phyloP scores from a whole-genome alignment of 2,329 filamentous ascomycete genomes.

The Podosphaera fusca region DNA sequence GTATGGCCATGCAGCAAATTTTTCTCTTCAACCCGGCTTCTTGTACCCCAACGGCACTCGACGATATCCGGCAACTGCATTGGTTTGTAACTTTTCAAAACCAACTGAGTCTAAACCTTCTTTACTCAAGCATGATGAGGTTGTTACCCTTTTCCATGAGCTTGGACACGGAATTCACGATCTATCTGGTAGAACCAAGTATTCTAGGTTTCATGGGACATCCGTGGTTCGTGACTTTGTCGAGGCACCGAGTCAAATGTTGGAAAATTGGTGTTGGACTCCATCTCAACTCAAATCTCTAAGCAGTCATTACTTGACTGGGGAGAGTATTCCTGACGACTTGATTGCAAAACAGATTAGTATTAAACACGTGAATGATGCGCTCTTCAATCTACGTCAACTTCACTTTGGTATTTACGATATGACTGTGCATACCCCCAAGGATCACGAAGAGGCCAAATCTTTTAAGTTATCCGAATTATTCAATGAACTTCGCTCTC shows the following conservation, averaged over 20 bases:
- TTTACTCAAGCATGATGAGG: constrained; percentile 61
- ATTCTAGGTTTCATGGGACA: constrained; percentile 45
- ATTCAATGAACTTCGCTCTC: constrained; percentile 49
- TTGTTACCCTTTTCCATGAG: constrained; percentile 64
- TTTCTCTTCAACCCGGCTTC: constrained; percentile 56
- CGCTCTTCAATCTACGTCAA: constrained; percentile 55
- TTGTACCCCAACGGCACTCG: constrained; percentile 42
- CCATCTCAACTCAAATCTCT: constrained; percentile 39
- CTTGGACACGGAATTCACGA: constrained; percentile 51
- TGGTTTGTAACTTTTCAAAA: constrained; percentile 74
- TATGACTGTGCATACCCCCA: constrained; percentile 55
- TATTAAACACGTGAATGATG: constrained; percentile 63
- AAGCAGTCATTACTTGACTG: constrained; percentile 49
- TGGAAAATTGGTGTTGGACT: constrained; percentile 58
- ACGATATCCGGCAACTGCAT: constrained; percentile 52
- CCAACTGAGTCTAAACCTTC: constrained; percentile 54
- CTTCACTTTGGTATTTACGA: constrained; percentile 66
- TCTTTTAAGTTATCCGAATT: constrained; percentile 37
- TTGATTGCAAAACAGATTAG: constrained; percentile 51
- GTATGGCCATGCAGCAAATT: constrained; percentile 69
- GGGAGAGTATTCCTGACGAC: constrained; percentile 48
- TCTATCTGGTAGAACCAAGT: constrained; percentile 36
- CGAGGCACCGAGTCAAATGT: constrained; percentile 49
- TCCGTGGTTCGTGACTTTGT: constrained; percentile 45
- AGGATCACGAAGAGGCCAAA: constrained; percentile 44